Conservation (phyloP, 2,329 filamentous ascomycete species). For the Cladosporium sp. region DNA sequence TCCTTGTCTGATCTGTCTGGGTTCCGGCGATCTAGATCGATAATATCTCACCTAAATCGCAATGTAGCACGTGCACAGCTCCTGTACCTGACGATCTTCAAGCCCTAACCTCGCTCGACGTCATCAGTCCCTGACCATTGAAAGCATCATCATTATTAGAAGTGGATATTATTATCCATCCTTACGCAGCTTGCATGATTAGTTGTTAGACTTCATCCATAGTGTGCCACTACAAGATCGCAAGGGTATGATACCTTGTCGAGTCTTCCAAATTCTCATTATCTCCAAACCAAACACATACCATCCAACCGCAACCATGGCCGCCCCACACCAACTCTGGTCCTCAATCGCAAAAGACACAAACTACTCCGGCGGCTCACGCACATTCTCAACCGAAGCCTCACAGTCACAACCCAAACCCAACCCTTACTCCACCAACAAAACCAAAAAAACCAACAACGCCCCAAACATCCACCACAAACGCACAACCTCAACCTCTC, state of each 20-base stretch:
- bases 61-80: background rate
- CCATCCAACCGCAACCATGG: background rate
- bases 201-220: background rate
- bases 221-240: background rate
- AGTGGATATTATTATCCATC: background rate
- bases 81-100: slow-evolving; percentile 2
- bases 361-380: slow-evolving; percentile 6
- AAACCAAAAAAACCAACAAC: background rate
- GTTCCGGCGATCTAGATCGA: background rate
- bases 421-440: background rate
- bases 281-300: background rate
- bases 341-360: slow-evolving; percentile 14
- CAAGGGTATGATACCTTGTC: background rate
- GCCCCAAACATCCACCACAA: slow-evolving; percentile 21
- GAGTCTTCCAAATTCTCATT: background rate
- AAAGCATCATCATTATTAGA: slow-evolving; percentile 3
- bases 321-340: slow-evolving; percentile 2
- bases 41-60: background rate
- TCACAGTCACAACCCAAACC: background rate
- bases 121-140: slow-evolving; percentile 4
- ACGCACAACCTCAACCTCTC: slow-evolving; percentile 23
- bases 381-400: slow-evolving; percentile 9
- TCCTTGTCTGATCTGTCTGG: background rate
- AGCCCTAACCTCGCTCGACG: background rate
- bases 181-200: background rate